Evolutionary conservation across 768 basidiomycete species (phyloP), one percentile per base, ranked within the genome.

Genomic region (Suillus subalutaceus): DNA sequence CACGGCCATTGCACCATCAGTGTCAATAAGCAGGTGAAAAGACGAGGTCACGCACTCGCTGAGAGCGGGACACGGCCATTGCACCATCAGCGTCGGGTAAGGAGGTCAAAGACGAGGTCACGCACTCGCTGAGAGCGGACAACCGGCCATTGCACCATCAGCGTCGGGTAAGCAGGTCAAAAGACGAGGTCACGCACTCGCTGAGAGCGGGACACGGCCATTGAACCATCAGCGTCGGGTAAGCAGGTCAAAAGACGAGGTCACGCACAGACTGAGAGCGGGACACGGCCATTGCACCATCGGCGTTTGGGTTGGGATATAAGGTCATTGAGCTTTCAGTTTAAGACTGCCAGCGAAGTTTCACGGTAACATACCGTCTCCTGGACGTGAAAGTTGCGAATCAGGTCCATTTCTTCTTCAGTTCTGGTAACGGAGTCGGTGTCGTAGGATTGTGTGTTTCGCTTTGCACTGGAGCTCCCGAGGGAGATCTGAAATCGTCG

Each of bases 401-500:
- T 38, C 1, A 57, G 18, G 56, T 3, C 6, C 56, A 57, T 57
- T 38, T 57, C 35, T 38, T 6, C n/a, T 12, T 57, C 35, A n/a
- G 20, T 57, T n/a, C 8, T 7, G 12, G 20, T 3, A 15, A 38
- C 1, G n/a, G 35, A 15, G 7, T 8, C 55, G 35, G 20, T 56
- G 9, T 32, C 10, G 10, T 1, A 20, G 4, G 18, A 4, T 50
- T 7, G 23, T 26, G 48, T 50, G 13, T 1, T 13, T 12, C 0
- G 12, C 12, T 23, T 48, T 6, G 48, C n/a, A 48, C 5, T 23
- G 23, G 2, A 13, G 12, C 5, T 2, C 13, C 2, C 3, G n/a
- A 5, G 5, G 23, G 55, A n/a, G 9, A 76, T 68, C 50, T 71
- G 72, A 58, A 76, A 76, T 57, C 74, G 73, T 13, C 73, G 69